phyloP scores from a whole-genome alignment of 2,329 filamentous ascomycete species.

The Alternaria metachromatica region DNA sequence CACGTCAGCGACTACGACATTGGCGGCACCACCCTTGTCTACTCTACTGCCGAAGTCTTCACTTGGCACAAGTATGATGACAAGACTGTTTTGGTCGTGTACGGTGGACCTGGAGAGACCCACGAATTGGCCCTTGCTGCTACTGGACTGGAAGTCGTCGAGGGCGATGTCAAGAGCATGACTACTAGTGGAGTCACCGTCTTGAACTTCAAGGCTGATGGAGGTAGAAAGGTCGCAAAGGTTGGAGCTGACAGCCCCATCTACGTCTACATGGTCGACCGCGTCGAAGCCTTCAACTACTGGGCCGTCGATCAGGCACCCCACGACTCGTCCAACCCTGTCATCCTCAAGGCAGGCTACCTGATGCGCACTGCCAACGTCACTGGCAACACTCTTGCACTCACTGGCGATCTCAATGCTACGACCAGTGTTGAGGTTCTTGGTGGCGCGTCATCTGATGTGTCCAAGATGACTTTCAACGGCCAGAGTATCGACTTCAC shows the following conservation, averaged over 20 bases:
- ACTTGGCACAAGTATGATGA: conserved; percentile 70
- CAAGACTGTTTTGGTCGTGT: conserved; percentile 68
- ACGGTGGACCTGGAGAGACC: conserved; percentile 66
- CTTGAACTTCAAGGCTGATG: conserved; percentile 63
- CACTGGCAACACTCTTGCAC: conserved; percentile 61
- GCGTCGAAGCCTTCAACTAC: conserved; percentile 71
- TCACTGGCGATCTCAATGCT: conserved; percentile 75
- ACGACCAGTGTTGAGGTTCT: conserved; percentile 74
- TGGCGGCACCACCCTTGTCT: conserved; percentile 65
- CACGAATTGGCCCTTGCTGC: conserved; percentile 66
- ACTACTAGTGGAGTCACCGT: conserved; percentile 54
- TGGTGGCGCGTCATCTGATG: conserved; percentile 61
- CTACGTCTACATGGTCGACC: conserved; percentile 65
- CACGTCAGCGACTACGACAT: conserved; percentile 72
- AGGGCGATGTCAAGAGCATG: conserved; percentile 51
- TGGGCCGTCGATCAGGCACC: conserved; percentile 64
- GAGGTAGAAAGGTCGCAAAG: conserved; percentile 60
- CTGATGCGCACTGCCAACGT: conserved; percentile 67
- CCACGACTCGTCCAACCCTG: conserved; percentile 40
- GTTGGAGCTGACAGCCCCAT: conserved; percentile 52
- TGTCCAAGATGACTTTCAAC: conserved; percentile 69
- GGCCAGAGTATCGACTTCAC: conserved; percentile 52
- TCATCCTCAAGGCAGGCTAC: conserved; percentile 70
- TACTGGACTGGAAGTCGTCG: conserved; percentile 46
- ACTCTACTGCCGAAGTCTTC: conserved; percentile 72